phyloP scores from a whole-genome alignment of 2,329 filamentous ascomycete species.

The Claviceps fusiformis region DNA sequence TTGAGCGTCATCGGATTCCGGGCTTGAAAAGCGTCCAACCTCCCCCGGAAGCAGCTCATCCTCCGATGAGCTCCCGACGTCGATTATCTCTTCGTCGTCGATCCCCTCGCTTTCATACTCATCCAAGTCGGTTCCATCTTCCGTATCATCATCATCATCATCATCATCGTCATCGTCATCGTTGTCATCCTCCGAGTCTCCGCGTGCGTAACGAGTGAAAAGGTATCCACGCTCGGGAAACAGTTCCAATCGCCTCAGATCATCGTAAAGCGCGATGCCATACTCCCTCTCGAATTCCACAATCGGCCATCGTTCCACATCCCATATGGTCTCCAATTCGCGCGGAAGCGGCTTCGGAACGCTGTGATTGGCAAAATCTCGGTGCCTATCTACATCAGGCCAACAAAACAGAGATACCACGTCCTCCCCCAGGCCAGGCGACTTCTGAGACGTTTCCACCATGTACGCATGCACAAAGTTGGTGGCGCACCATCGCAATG shows the following conservation, averaged over 20 bases:
- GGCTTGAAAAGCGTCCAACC: conserved; percentile 2
- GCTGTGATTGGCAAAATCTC: conserved; percentile 16
- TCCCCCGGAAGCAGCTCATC: conserved; percentile 2
- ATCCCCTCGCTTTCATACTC: conserved; percentile 28
- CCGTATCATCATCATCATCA: neutral
- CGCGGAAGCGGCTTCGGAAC: conserved; percentile 7
- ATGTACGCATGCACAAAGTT: conserved; percentile 15
- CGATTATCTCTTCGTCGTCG: conserved; percentile 20
- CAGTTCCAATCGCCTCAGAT: conserved; percentile 6
- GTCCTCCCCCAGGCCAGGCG: conserved; percentile 13
- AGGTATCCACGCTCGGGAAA: conserved; percentile 1
- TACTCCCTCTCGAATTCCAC: conserved; percentile 14
- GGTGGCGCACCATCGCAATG: conserved; percentile 18
- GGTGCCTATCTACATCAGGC: conserved; percentile 19
- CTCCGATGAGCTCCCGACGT: conserved; percentile 9
- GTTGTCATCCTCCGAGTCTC: neutral
- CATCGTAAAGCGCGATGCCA: conserved; percentile 9
- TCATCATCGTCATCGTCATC: neutral
- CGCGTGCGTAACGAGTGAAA: conserved; percentile 3
- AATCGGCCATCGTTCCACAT: conserved; percentile 17
- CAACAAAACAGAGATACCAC: conserved; percentile 17
- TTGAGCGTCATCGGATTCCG: conserved; percentile 4
- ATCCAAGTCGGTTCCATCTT: conserved; percentile 10
- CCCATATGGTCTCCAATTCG: neutral
- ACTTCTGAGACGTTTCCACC: conserved; percentile 14